A percentile compares a stretch with the other conserved stretches of the same genome.
Evolutionary conservation across 1,284 basidiomycete genomes (phyloP).

Genomic region (Pisolithus thermaeus): DNA sequence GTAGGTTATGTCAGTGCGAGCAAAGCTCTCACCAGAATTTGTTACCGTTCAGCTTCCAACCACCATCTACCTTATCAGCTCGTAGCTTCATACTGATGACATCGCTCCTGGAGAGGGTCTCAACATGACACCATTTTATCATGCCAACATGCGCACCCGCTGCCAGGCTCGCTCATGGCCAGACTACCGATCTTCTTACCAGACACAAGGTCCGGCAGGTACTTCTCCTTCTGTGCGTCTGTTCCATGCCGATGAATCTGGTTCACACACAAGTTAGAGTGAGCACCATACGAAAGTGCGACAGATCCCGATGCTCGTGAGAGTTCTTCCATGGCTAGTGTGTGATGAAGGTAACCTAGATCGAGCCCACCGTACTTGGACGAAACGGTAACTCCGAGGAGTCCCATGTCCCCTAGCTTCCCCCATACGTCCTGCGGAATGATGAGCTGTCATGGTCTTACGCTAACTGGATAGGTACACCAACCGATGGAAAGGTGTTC

Average conservation of each 20-base stretch:
- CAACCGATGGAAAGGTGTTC: slow-evolving; percentile 72
- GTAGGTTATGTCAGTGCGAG: neutral
- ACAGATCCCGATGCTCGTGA: slow-evolving; percentile 87
- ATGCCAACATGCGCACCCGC: slow-evolving; percentile 40
- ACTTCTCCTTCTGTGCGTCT: slow-evolving; percentile 79
- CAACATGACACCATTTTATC: neutral
- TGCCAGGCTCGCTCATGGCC: slow-evolving; percentile 91
- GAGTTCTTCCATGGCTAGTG: slow-evolving; percentile 89
- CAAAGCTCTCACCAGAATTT: slow-evolving; percentile 77
- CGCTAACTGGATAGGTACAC: slow-evolving; percentile 19
- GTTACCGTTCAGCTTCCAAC: slow-evolving; percentile 80
- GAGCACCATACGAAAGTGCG: slow-evolving; percentile 90
- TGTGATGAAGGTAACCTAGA: slow-evolving; percentile 84
- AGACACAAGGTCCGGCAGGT: slow-evolving; percentile 77
- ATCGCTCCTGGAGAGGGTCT: slow-evolving; percentile 49
- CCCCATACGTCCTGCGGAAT: slow-evolving; percentile 74
- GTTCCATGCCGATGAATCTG: slow-evolving; percentile 89
- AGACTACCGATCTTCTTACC: slow-evolving; percentile 86
- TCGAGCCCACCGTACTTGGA: slow-evolving; percentile 75
- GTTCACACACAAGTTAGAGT: slow-evolving; percentile 81
- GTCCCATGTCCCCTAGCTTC: slow-evolving; percentile 83
- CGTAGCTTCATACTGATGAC: slow-evolving; percentile 87
- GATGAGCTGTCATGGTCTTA: neutral
- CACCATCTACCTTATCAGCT: slow-evolving; percentile 71
- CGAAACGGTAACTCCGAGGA: slow-evolving; percentile 79